Percentiles rank a stretch among this genome's conserved stretches.
Conservation (phyloP, 441 rosid species). For the Populus hybrid region DNA sequence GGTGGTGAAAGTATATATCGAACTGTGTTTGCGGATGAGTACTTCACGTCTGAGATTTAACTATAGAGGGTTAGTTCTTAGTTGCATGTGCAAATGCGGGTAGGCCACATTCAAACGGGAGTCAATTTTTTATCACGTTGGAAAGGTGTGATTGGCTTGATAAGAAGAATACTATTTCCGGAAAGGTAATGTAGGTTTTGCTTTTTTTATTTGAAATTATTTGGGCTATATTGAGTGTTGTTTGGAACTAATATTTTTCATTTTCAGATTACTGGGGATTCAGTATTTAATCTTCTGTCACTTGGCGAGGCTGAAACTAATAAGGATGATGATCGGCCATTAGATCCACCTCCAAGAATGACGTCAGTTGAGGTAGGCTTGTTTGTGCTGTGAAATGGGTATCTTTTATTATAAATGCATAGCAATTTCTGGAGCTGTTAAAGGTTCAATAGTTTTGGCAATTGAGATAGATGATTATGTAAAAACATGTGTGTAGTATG, state of each 20-base stretch:
- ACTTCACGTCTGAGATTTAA: conserved; percentile 78
- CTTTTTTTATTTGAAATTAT: neutral
- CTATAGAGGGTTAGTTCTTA: conserved; percentile 58
- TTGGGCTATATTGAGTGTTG: conserved; percentile 9
- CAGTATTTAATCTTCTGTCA: conserved; percentile 71
- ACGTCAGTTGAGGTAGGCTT: conserved; percentile 68
- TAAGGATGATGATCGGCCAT: conserved; percentile 72
- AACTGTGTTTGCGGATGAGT: conserved; percentile 67
- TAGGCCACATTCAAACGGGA: conserved; percentile 77
- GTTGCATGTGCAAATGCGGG: conserved; percentile 94
- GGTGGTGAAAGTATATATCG: conserved; percentile 94
- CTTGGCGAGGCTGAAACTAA: conserved; percentile 78
- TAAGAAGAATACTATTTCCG: conserved; percentile 72
- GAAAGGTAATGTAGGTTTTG: conserved; percentile 53
- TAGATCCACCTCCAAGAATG: conserved; percentile 78
- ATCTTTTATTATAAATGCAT: neutral
- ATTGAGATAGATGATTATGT: neutral
- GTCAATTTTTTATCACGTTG: conserved; percentile 88
- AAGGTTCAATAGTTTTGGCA: neutral
- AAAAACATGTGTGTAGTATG: neutral
- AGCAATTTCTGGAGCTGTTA: neutral
- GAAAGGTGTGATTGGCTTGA: conserved; percentile 96
- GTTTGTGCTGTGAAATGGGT: neutral
- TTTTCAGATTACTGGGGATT: conserved; percentile 83
- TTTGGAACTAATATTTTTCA: conserved; percentile 8